A percentile compares a stretch with the other conserved stretches of the same genome.
phyloP scores from a whole-genome alignment of 2,329 filamentous ascomycete genomes.

The Monilinia fructicola region DNA sequence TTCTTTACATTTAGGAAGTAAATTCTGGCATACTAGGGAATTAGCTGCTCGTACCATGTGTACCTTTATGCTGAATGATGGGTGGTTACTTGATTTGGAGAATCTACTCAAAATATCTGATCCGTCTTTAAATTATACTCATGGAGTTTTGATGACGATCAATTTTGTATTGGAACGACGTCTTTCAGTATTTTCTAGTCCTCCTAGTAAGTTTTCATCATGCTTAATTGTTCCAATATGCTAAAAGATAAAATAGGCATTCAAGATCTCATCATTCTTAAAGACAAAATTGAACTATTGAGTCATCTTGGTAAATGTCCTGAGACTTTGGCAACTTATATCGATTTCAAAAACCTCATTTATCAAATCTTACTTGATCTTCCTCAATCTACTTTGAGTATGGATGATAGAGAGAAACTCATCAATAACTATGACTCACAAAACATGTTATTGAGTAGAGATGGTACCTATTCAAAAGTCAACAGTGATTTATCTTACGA shows the following conservation, averaged over 20 bases:
- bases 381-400: background rate
- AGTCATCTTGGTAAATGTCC: background rate
- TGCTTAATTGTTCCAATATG: background rate
- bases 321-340: conserved; percentile 39
- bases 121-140: conserved; percentile 52
- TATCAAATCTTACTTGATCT: conserved; percentile 22
- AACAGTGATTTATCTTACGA: background rate
- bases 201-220: conserved; percentile 44
- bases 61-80: conserved; percentile 56
- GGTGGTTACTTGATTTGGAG: conserved; percentile 49
- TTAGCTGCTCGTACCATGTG: conserved; percentile 74
- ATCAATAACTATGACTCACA: background rate
- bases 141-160: conserved; percentile 57
- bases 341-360: conserved; percentile 40
- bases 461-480: conserved; percentile 14
- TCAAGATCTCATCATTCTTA: conserved; percentile 12
- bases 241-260: conserved; percentile 8
- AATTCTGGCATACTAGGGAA: conserved; percentile 78
- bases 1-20: conserved; percentile 62
- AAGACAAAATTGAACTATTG: conserved; percentile 6
- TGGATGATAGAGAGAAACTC: background rate
- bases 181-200: conserved; percentile 46
- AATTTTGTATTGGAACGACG: conserved; percentile 58
- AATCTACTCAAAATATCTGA: conserved; percentile 32
- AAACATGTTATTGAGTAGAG: background rate